Conservation (phyloP, 768 basidiomycete species). For the Paxillus rubicundulus region DNA sequence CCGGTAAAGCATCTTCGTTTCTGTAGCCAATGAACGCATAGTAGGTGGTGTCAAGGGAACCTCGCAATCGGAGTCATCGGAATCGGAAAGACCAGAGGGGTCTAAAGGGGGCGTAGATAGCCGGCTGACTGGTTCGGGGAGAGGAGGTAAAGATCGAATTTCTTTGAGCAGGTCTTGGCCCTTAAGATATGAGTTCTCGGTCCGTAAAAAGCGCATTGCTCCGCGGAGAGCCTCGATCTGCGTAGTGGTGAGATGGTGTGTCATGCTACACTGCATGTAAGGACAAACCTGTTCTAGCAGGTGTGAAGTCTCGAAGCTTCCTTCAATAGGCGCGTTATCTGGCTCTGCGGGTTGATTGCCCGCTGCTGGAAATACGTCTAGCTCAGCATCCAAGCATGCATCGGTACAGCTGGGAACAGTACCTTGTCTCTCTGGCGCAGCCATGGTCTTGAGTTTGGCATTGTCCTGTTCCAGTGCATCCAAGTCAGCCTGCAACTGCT, state of each 20-base stretch:
- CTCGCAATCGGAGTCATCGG: conserved; percentile 60
- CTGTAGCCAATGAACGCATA: conserved; percentile 67
- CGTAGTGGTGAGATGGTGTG: conserved; percentile 8
- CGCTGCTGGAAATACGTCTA: conserved; percentile 31
- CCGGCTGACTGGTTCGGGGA: conserved; percentile 49
- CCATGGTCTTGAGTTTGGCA: conserved; percentile 69
- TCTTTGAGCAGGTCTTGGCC: conserved; percentile 87
- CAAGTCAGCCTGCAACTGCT: conserved; percentile 86
- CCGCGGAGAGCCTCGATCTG: conserved; percentile 90
- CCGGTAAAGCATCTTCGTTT: conserved; percentile 84
- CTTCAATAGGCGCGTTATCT: conserved; percentile 69
- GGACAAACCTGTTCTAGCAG: conserved; percentile 76
- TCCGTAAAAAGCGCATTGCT: conserved; percentile 88
- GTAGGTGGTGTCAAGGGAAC: conserved; percentile 44
- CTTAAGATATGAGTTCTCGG: conserved; percentile 91
- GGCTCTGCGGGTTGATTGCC: conserved; percentile 52
- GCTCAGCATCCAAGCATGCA: not conserved
- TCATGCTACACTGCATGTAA: not conserved
- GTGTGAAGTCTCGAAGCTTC: conserved; percentile 83
- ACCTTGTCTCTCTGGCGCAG: conserved; percentile 73
- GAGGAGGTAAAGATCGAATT: conserved; percentile 68
- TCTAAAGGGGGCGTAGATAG: conserved; percentile 65
- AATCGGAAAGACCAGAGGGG: conserved; percentile 64
- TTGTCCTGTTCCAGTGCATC: conserved; percentile 88
- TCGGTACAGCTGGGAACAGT: conserved; percentile 14